Base-by-base conservation (phyloP, 2,329 filamentous ascomycete species). In the Calonectria pteridis region DNA sequence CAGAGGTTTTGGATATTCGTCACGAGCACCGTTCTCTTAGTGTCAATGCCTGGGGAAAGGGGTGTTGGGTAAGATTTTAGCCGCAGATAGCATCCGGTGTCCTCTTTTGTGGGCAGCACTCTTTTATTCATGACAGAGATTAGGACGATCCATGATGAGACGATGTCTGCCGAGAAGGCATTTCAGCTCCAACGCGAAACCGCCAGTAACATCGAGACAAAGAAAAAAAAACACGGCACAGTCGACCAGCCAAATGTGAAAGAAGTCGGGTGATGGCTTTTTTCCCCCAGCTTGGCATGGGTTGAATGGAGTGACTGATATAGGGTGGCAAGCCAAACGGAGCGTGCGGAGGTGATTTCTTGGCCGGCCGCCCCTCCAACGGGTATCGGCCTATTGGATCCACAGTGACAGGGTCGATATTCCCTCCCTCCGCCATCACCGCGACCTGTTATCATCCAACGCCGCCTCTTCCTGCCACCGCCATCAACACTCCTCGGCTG, bases 281-380 rank as follows among this genome's bases (percentile, higher is more conserved):
- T 13, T 28, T 14, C 33, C n/a, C n/a, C 20, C 18, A 23, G 23
- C 33, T 53, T 55, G 29, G 33, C 18, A 49, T 23, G 40, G 59
- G 59, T 40, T 67, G 50, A 43, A 46, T 46, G 35, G 50, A 55
- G n/a, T 46, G 55, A 9, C 4, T 2, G 29, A 43, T 64, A 64
- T 64, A 64, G 59, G 59, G 59, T 71, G 62, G 40, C 62, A 33
- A 59, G 62, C 69, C 62, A 71, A 71, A 65, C 65, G 65, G 70
- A 72, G 66, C 33, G 49, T 49, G 55, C 58, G 55, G 65, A 63
- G 64, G 23, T 16, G 50, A 63, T 43, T 40, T 59, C 64, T 62
- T 43, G 59, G 59, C 63, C 62, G 63, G 70, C 58, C 70, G 70
- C 58, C 70, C 65, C 70, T 72, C 70, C 26, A 65, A 65, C 40